Evolutionary conservation across 257 asterid species (phyloP).

Genomic region (Fraxinus pennsylvanica): DNA sequence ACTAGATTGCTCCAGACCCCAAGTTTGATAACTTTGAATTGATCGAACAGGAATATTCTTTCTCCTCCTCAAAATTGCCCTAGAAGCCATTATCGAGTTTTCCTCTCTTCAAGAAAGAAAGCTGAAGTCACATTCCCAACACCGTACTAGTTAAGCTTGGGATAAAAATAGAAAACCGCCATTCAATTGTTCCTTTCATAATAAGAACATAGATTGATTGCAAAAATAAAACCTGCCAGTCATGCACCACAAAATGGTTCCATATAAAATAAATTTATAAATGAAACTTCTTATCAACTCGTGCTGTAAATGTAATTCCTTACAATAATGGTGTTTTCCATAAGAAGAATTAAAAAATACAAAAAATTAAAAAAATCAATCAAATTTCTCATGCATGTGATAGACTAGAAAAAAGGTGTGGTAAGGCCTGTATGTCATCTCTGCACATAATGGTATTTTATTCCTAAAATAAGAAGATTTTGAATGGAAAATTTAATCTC

Average conservation of each 20-base stretch:
- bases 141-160: slow-evolving; percentile 27
- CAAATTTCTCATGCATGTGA: background rate
- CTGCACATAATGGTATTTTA: background rate
- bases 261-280: background rate
- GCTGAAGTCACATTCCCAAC: slow-evolving; percentile 36
- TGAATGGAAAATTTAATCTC: background rate
- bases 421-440: background rate
- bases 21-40: slow-evolving; percentile 39
- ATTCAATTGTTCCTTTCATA: background rate
- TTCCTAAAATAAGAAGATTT: background rate
- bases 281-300: background rate
- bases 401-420: background rate
- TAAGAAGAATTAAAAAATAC: background rate
- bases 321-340: background rate
- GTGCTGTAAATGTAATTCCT: background rate
- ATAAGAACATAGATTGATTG: background rate
- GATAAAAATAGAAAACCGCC: slow-evolving; percentile 13
- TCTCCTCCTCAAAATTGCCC: slow-evolving; percentile 64
- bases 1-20: slow-evolving; percentile 38
- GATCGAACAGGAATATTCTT: slow-evolving; percentile 46
- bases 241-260: background rate
- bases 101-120: slow-evolving; percentile 33
- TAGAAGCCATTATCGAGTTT: slow-evolving; percentile 57
- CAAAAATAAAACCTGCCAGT: background rate
- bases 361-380: background rate